Evolutionary conservation across 345 rosid genomes (phyloP), one percentile per base, ranked within the genome.

Genomic region (Orychophragmus violaceus): DNA sequence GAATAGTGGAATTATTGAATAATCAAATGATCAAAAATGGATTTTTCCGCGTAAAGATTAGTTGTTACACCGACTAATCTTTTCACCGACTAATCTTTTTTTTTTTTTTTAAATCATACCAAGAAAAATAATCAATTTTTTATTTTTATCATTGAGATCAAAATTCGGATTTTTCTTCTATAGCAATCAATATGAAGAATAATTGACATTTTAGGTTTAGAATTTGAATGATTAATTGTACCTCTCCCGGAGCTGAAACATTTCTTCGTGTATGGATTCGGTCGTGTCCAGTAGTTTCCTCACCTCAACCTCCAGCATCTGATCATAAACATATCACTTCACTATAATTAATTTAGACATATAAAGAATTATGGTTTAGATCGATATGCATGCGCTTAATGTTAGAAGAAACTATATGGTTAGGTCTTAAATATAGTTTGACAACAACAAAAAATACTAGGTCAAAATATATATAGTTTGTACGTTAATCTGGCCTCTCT

Each of bases 181-280:
- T n/a, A n/a, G n/a, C n/a, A n/a, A n/a, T n/a, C n/a, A n/a, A n/a
- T n/a, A n/a, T n/a, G n/a, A n/a, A n/a, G 5, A 25, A 27, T 22
- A 28, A 29, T 16, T 49, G 11, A 48, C 53, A 28, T 19, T 21
- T 46, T 46, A 2, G 11, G 3, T 8, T 39, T 39, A 28, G 6
- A 11, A 23, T 13, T 36, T 8, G 11, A 21, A 28, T 21, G 18
- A 8, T 42, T n/a, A n/a, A 45, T 8, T 18, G 4, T 44, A 91
- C 98, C 98, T 89, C 54, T 80, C 90, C 21, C 92, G 89, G 56
- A 89, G 95, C 73, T 77, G 79, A 46, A 84, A 84, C 82, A 91
- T 91, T 81, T 89, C 98, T 0, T 89, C 92, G 8, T 84, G 92
- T 75, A 91, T 87, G 68, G 84, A 68, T 10, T 57, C 54, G 18